phyloP scores from a whole-genome alignment of 2,329 filamentous ascomycete species.

The Cercospora sp. region DNA sequence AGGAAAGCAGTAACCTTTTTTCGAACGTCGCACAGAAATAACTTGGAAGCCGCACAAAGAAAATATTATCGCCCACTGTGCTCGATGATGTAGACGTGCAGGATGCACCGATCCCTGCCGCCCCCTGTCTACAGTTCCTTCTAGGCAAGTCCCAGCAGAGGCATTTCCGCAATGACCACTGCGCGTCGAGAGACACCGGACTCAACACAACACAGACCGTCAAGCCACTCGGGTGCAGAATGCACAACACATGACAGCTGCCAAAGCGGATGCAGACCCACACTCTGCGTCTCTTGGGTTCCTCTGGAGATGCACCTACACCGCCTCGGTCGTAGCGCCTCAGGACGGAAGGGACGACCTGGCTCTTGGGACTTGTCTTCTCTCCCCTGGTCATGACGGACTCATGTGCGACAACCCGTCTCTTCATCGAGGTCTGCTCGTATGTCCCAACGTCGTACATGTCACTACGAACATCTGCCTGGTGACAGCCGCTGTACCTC shows the following conservation, averaged over 20 bases:
- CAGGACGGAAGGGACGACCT: not conserved
- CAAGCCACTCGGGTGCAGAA: not conserved
- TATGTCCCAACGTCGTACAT: slow-evolving; percentile 11
- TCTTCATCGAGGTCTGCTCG: not conserved
- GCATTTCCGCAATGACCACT: slow-evolving; percentile 4
- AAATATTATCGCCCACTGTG: not conserved
- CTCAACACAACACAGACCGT: not conserved
- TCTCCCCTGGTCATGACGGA: not conserved
- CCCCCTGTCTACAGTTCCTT: not conserved
- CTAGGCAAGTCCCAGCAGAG: not conserved
- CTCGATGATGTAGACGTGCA: slow-evolving; percentile 23
- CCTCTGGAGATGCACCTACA: not conserved
- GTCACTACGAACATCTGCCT: not conserved
- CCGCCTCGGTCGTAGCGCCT: slow-evolving; percentile 1
- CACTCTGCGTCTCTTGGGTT: not conserved
- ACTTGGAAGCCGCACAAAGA: not conserved
- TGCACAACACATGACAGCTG: slow-evolving; percentile 23
- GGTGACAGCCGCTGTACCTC: not conserved
- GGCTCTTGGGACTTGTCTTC: slow-evolving; percentile 7
- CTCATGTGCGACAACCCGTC: slow-evolving; percentile 19
- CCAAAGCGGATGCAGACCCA: slow-evolving; percentile 14
- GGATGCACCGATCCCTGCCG: slow-evolving; percentile 12
- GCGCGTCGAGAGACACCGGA: not conserved
- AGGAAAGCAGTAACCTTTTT: not conserved
- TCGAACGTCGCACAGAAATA: slow-evolving; percentile 14